Evolutionary conservation across 306 rosid genomes (phyloP).

Genomic region (Lathyrus aphaca): DNA sequence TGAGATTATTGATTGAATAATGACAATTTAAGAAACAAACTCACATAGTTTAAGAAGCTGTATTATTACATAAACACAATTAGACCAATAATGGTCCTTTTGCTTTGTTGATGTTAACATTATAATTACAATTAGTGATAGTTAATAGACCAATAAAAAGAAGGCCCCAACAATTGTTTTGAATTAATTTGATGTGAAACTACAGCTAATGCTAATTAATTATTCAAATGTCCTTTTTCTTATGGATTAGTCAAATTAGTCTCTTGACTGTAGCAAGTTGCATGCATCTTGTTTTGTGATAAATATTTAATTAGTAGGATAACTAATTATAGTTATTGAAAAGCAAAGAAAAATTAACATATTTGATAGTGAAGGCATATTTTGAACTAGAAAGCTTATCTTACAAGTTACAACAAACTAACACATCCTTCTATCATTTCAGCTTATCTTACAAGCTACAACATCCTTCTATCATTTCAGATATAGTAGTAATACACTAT

Average conservation of each 20-base stretch:
- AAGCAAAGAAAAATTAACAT: background rate
- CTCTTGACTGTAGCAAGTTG: background rate
- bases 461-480: background rate
- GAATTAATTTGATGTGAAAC: background rate
- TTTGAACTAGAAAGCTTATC: constrained; percentile 1
- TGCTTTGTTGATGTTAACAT: constrained; percentile 38
- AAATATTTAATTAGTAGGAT: background rate
- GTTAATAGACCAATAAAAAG: background rate
- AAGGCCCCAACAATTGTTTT: background rate
- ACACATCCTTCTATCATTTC: background rate
- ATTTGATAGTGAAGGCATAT: background rate
- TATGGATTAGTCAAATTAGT: background rate
- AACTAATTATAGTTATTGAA: background rate
- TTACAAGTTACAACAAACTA: background rate
- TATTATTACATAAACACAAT: constrained; percentile 3
- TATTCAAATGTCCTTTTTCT: constrained; percentile 22
- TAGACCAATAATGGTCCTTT: constrained; percentile 11
- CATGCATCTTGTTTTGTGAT: background rate
- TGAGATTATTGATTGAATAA: background rate
- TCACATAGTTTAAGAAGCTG: constrained; percentile 14
- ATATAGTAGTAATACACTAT: background rate
- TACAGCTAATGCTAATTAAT: constrained; percentile 13
- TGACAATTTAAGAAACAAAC: background rate
- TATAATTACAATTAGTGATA: constrained; percentile 24
- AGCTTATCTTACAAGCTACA: background rate